Evolutionary conservation across 257 asterid genomes (phyloP).

Genomic region (Penstemon barbatus): DNA sequence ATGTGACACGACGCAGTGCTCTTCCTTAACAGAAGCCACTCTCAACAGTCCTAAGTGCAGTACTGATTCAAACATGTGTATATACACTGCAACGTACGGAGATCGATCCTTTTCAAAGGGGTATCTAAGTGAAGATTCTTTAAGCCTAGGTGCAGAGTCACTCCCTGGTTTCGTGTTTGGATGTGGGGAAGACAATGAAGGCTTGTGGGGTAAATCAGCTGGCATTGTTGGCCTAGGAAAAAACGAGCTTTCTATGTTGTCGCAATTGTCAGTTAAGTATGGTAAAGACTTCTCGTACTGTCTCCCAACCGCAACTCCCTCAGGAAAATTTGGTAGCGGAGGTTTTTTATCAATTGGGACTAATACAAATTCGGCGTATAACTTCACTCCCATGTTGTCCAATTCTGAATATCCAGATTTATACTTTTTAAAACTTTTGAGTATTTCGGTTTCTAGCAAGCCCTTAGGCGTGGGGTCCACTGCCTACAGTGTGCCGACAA

Average conservation of each 20-base stretch:
- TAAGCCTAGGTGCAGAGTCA: constrained; percentile 40
- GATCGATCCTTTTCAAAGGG: constrained; percentile 49
- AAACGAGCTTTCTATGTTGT: constrained; percentile 46
- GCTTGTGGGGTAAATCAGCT: constrained; percentile 52
- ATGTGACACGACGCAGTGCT: constrained; percentile 44
- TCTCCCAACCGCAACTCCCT: constrained; percentile 45
- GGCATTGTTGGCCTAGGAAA: constrained; percentile 55
- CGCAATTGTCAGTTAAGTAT: constrained; percentile 45
- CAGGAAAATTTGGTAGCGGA: constrained; percentile 40
- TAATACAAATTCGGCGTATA: constrained; percentile 29
- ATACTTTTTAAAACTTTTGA: constrained; percentile 42
- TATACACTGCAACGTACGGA: constrained; percentile 49
- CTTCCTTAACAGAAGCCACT: constrained; percentile 44
- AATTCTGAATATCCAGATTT: constrained; percentile 40
- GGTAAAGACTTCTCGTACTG: constrained; percentile 52
- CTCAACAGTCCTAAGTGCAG: constrained; percentile 44
- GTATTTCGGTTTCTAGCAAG: constrained; percentile 38
- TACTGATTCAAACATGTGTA: constrained; percentile 34
- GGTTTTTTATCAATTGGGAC: constrained; percentile 52
- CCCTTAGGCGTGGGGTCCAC: constrained; percentile 33
- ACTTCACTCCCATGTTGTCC: constrained; percentile 56
- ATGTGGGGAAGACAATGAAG: constrained; percentile 52
- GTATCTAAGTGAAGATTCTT: constrained; percentile 44
- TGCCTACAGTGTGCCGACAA: constrained; percentile 39
- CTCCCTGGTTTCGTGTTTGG: constrained; percentile 45